A percentile compares a stretch with the other conserved stretches of the same genome.
phyloP scores from a whole-genome alignment of 257 asterid genomes.

The Plantago major region DNA sequence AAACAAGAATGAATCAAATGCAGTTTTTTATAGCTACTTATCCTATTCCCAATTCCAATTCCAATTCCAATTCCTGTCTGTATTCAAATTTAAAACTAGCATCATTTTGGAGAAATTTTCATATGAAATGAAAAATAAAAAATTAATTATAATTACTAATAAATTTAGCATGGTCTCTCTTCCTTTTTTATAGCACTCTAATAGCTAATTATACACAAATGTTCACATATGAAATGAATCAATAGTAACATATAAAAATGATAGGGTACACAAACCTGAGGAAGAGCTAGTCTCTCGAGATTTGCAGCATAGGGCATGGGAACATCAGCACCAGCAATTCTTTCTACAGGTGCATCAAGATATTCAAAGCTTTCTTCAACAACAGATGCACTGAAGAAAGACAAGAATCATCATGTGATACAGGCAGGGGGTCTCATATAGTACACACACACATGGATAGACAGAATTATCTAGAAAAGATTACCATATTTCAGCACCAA shows the following conservation, averaged over 20 bases:
- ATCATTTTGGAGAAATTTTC: too few relatives aligned
- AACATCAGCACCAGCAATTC: constrained; percentile 65
- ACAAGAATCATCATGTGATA: constrained; percentile 1
- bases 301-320: constrained; percentile 74
- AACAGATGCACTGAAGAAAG: constrained; percentile 43
- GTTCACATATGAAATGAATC: not conserved
- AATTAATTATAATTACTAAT: too few relatives aligned
- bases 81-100: too few relatives aligned
- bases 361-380: constrained; percentile 60
- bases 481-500: constrained; percentile 90
- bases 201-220: too few relatives aligned
- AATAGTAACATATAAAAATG: not conserved
- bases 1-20: too few relatives aligned
- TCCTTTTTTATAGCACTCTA: too few relatives aligned
- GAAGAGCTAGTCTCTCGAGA: constrained; percentile 62
- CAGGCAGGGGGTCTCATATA: not conserved
- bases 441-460: not conserved
- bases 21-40: too few relatives aligned
- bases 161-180: too few relatives aligned
- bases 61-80: too few relatives aligned
- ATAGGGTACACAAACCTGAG: constrained; percentile 38
- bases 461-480: constrained; percentile 12
- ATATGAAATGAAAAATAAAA: too few relatives aligned
- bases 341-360: constrained; percentile 69
- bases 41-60: too few relatives aligned